Conservation (phyloP, 768 basidiomycete genomes). For the Tephrocybe sp. region DNA sequence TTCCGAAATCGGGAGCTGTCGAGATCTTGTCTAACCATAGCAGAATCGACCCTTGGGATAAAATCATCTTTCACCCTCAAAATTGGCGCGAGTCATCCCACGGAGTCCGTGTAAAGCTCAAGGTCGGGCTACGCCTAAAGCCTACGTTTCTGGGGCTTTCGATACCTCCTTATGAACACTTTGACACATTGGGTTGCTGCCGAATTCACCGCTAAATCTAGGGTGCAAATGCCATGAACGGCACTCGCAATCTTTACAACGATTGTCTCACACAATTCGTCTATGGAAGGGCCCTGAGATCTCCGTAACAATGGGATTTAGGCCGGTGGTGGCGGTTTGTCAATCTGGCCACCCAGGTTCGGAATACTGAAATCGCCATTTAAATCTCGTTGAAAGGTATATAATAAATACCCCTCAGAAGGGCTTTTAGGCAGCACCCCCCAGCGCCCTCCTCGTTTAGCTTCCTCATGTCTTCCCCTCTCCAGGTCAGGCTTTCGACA, state of each 20-base stretch:
- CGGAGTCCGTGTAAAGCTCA: slow-evolving; percentile 9
- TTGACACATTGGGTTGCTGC: slow-evolving; percentile 1
- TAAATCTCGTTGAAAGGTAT: slow-evolving; percentile 8
- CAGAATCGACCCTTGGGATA: not conserved
- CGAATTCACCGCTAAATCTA: slow-evolving; percentile 13
- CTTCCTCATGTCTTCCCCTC: slow-evolving; percentile 13
- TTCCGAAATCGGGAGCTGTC: slow-evolving; percentile 7
- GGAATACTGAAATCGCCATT: not conserved
- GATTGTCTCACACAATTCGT: slow-evolving; percentile 4
- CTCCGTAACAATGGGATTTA: slow-evolving; percentile 9
- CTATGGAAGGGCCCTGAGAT: slow-evolving; percentile 13
- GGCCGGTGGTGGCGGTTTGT: slow-evolving; percentile 12
- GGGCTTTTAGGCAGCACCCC: not conserved
- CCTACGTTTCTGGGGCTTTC: slow-evolving; percentile 11
- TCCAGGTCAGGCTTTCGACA: slow-evolving; percentile 8
- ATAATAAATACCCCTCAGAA: slow-evolving; percentile 1
- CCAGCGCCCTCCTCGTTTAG: not conserved
- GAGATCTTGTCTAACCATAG: slow-evolving; percentile 5
- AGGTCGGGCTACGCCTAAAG: slow-evolving; percentile 19
- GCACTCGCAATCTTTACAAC: not conserved
- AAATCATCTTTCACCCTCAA: slow-evolving; percentile 6
- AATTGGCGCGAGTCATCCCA: slow-evolving; percentile 5
- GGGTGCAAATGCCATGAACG: slow-evolving; percentile 10
- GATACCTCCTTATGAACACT: slow-evolving; percentile 5
- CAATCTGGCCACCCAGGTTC: slow-evolving; percentile 3